Conservation (phyloP, 176 grass and related monocot species). For the Triticum monococcum region DNA sequence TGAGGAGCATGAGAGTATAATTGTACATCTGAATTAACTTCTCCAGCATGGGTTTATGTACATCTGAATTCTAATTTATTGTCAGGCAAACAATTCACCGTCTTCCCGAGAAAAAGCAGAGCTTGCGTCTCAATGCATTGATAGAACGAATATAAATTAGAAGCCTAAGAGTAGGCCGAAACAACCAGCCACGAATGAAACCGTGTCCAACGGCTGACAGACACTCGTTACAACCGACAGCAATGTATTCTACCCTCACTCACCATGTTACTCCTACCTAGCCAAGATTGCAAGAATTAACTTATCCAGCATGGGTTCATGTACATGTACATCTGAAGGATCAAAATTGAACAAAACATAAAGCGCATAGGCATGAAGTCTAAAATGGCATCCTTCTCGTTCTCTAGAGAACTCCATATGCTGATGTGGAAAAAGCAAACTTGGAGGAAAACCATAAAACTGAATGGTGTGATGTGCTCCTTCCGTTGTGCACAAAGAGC, state of each 20-base stretch:
- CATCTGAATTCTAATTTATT: background rate
- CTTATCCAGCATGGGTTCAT: background rate
- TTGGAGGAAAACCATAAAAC: constrained; percentile 11
- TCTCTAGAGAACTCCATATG: background rate
- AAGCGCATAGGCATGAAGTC: background rate
- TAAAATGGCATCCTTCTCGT: background rate
- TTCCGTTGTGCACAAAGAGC: background rate
- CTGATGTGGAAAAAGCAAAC: background rate
- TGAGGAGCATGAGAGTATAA: background rate
- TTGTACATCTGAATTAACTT: background rate
- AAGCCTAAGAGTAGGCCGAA: too few species aligned
- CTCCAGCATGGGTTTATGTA: background rate
- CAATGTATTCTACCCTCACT: too few species aligned
- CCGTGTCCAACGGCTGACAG: too few species aligned
- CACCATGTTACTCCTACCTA: background rate
- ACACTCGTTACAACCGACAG: too few species aligned
- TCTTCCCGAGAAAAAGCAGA: background rate
- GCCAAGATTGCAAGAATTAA: constrained; percentile 3
- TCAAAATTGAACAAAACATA: constrained; percentile 5
- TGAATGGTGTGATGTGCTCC: background rate
- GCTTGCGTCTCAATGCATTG: too few species aligned
- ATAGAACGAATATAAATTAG: background rate
- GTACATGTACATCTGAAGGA: constrained; percentile 12
- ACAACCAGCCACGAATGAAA: background rate
- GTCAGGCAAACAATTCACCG: background rate